Conservation (phyloP, 2,329 filamentous ascomycete species). For the Beauveria asiatica region DNA sequence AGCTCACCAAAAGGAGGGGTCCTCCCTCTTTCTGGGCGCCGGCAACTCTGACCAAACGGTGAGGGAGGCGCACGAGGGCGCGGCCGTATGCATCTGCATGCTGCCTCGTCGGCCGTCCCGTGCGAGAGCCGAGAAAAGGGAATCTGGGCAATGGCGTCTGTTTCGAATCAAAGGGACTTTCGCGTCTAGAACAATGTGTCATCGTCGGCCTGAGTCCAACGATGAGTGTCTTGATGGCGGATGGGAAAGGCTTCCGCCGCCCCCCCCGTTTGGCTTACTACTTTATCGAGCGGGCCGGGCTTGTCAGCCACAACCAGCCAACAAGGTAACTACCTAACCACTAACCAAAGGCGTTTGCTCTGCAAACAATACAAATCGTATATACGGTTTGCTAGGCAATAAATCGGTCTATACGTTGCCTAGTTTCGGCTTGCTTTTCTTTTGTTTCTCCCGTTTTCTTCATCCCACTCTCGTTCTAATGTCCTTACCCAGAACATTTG, state of each 20-base stretch:
- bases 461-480: too few relatives aligned
- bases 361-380: not conserved
- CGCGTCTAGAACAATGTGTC: too few relatives aligned
- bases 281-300: not conserved
- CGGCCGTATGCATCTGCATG: too few relatives aligned
- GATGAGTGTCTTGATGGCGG: not conserved
- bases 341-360: not conserved
- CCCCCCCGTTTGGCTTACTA: not conserved
- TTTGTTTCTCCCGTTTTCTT: not conserved
- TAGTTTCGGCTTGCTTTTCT: not conserved
- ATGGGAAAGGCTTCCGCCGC: not conserved
- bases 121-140: too few relatives aligned
- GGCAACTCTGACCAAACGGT: not conserved
- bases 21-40: not conserved
- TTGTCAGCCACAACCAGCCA: not conserved
- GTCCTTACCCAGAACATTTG: too few relatives aligned
- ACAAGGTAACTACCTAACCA: not conserved
- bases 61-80: too few relatives aligned
- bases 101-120: too few relatives aligned
- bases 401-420: not conserved
- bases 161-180: too few relatives aligned
- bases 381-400: not conserved
- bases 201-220: not conserved
- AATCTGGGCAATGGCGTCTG: too few relatives aligned
- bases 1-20: too few relatives aligned